Evolutionary conservation across 2,329 filamentous ascomycete genomes (phyloP), one percentile per base, ranked within the genome.

Genomic region (Apiospora pterosperma): DNA sequence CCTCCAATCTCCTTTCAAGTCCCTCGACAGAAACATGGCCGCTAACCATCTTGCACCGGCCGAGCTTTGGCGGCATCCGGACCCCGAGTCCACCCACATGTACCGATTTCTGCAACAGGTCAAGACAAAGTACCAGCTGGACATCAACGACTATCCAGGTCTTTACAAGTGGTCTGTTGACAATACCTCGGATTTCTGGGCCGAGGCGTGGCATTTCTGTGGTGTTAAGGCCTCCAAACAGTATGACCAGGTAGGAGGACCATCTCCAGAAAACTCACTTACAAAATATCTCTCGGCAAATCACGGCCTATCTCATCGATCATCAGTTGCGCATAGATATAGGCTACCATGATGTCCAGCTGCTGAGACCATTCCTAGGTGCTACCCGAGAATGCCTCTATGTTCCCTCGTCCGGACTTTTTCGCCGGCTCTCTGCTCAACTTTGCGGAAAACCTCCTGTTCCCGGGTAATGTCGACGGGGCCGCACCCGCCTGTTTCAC

Each of bases 401-500:
- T 98, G 85, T 98, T 93, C 72, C 95, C 95, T 28, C 89, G 93
- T 28, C 94, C 95, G 8, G 82, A 89, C 66, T 98, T 97, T 82
- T 98, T 97, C 76, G 77, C 88, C 64, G 90, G 90, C 11, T 86
- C 92, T 16, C 88, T 83, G 65, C 83, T 98, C 69, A 99, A 98
- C 77, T 98, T 97, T 75, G 94, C 95, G 31, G 92, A 98, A 80
- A 99, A 99, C 76, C 83, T 98, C 63, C 87, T 99, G 4, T 97
- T 90, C 76, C 95, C 95, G 4, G 82, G 82, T 61, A 80, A 85
- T 41, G 78, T 78, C 25, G 72, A 79, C 16, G 85, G 89, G 61
- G 77, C 87, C 58, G 82, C 85, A 5, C 78, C 86, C 7, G 94
- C 94, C 21, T 84, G 97, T 58, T 91, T 97, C 71, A 92, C 91